A percentile compares a stretch with the other conserved stretches of the same genome.
phyloP scores from a whole-genome alignment of 495 filamentous ascomycete genomes.

The Neurospora cerealis region DNA sequence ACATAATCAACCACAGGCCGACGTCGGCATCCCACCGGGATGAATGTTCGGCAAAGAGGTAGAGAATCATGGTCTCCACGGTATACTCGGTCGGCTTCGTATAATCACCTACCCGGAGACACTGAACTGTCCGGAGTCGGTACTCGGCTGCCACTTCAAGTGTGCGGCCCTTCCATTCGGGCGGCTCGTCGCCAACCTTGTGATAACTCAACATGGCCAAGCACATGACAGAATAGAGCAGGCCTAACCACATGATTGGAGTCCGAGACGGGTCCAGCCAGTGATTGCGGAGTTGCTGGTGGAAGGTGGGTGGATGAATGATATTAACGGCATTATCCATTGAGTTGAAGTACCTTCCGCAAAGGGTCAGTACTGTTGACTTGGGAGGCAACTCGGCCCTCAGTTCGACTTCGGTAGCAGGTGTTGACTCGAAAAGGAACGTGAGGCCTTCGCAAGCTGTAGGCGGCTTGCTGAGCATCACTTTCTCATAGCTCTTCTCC shows the following conservation, averaged over 20 bases:
- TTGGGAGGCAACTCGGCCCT: conserved; percentile 70
- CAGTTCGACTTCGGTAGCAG: conserved; percentile 63
- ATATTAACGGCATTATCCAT: conserved; percentile 52
- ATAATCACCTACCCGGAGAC: conserved; percentile 78
- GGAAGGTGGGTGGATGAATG: conserved; percentile 79
- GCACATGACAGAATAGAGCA: conserved; percentile 81
- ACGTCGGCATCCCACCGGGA: conserved; percentile 72
- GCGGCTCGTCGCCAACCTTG: conserved; percentile 82
- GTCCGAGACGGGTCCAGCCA: conserved; percentile 79
- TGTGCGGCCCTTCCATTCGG: conserved; percentile 65
- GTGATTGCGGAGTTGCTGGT: conserved; percentile 75
- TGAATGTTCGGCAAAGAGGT: conserved; percentile 71
- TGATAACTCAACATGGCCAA: conserved; percentile 87
- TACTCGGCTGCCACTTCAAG: conserved; percentile 73
- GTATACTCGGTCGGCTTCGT: conserved; percentile 77
- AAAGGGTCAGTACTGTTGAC: conserved; percentile 69
- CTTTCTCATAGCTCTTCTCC: conserved; percentile 47
- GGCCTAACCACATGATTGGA: conserved; percentile 77
- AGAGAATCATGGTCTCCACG: conserved; percentile 82
- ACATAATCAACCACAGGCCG: conserved; percentile 70
- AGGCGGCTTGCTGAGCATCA: conserved; percentile 51
- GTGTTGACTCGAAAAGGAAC: conserved; percentile 64
- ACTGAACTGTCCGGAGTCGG: conserved; percentile 74
- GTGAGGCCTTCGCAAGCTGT: conserved; percentile 53
- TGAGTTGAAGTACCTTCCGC: conserved; percentile 59